Percentiles rank a stretch among this genome's conserved stretches.
Evolutionary conservation across 1,284 basidiomycete species (phyloP).

Genomic region (Ustilago trichophora): DNA sequence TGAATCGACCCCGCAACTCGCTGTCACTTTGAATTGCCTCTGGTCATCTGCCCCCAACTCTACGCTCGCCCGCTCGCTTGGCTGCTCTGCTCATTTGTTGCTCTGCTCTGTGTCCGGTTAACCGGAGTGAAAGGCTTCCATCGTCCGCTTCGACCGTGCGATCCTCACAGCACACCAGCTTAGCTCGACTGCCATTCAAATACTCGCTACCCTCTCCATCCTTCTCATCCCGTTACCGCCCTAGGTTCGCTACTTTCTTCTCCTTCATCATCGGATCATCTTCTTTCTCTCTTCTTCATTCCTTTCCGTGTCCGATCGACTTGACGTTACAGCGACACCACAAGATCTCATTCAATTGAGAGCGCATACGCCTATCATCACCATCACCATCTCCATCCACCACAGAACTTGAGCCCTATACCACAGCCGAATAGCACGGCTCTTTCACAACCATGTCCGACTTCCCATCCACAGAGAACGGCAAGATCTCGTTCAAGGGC

Average conservation of each 20-base stretch:
- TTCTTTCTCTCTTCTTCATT: not conserved
- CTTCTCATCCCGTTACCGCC: conserved; percentile 1
- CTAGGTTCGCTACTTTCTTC: not conserved
- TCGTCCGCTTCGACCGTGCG: not conserved
- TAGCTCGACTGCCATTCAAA: no score
- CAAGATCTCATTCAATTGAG: no score
- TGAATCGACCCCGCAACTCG: not conserved
- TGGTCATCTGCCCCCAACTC: not conserved
- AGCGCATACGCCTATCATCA: conserved; percentile 9
- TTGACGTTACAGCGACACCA: no score
- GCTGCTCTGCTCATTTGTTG: not conserved
- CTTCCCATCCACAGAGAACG: conserved; percentile 61
- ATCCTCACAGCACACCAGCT: no score
- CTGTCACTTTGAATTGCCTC: not conserved
- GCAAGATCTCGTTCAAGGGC: conserved; percentile 76
- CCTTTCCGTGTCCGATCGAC: no score
- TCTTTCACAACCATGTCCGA: conserved; percentile 57
- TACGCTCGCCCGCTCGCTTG: not conserved
- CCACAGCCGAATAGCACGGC: conserved; percentile 22
- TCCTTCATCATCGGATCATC: conserved; percentile 4
- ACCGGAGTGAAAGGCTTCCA: conserved; percentile 1
- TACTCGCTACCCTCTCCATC: conserved; percentile 6
- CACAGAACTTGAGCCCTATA: not conserved
- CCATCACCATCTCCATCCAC: not conserved
- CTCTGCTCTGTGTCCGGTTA: conserved; percentile 9